Evolutionary conservation across 179 eudicot genomes (phyloP).

Genomic region (Spinacia oleracea): DNA sequence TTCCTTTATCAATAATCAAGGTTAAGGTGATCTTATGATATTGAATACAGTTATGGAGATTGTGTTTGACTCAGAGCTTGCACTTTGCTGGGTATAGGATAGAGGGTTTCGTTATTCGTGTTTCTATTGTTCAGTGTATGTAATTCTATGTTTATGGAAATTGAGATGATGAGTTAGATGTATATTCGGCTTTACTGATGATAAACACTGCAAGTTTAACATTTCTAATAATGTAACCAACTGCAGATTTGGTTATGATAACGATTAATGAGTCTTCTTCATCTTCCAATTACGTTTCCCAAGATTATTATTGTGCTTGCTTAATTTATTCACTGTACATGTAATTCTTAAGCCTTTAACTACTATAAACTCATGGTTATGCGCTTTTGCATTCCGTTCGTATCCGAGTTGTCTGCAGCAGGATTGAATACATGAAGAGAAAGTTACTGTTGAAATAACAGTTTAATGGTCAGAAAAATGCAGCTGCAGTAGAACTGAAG

Average conservation of each 20-base stretch:
- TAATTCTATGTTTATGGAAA: not conserved
- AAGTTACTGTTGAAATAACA: not conserved
- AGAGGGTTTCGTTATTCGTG: not conserved
- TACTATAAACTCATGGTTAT: not conserved
- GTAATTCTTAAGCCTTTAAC: not conserved
- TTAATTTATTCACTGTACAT: not conserved
- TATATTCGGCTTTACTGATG: not conserved
- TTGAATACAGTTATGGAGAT: not conserved
- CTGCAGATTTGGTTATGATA: not conserved
- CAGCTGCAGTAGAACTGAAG: not conserved
- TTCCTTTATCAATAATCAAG: conserved; percentile 15
- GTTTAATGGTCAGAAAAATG: not conserved
- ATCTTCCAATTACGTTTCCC: not conserved
- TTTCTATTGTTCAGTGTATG: not conserved
- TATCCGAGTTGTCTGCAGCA: not conserved
- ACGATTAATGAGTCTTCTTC: not conserved
- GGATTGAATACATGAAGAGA: not conserved
- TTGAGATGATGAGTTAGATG: not conserved
- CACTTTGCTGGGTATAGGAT: conserved; percentile 4
- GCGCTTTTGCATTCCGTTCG: not conserved
- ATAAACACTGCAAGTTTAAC: not conserved
- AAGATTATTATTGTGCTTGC: not conserved
- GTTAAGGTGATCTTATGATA: not conserved
- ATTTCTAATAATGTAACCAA: not conserved
- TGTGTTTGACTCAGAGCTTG: conserved; percentile 6